Conservation (phyloP, 1,284 basidiomycete species). For the Leccinum ambiguum region DNA sequence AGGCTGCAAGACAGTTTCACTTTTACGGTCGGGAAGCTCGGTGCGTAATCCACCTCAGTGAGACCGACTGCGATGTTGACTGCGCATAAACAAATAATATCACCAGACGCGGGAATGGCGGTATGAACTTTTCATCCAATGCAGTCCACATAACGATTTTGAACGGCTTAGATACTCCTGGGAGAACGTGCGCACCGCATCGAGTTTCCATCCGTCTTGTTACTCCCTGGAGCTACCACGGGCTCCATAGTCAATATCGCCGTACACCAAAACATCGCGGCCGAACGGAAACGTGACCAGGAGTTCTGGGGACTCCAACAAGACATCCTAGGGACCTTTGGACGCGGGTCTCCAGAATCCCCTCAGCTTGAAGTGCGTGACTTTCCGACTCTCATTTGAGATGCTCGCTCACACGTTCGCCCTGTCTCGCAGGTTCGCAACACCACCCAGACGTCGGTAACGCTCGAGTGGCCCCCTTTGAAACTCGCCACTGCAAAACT, state of each 20-base stretch:
- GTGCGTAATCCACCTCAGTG: constrained; percentile 34
- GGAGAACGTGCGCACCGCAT: constrained; percentile 92
- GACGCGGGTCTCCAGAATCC: constrained; percentile 63
- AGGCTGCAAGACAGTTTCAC: constrained; percentile 54
- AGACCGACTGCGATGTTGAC: constrained; percentile 7
- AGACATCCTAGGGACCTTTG: constrained; percentile 76
- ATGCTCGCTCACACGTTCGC: not conserved
- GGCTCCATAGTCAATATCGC: constrained; percentile 98
- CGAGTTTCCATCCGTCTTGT: constrained; percentile 91
- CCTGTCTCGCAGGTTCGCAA: constrained; percentile 67
- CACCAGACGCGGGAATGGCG: constrained; percentile 78
- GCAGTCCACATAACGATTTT: too few species aligned
- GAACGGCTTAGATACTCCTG: constrained; percentile 69
- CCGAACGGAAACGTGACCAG: constrained; percentile 78
- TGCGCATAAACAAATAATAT: not conserved
- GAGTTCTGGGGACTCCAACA: constrained; percentile 85
- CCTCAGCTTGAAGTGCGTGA: constrained; percentile 64
- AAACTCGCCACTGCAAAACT: constrained; percentile 83
- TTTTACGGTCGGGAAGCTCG: constrained; percentile 74
- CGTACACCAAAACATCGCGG: constrained; percentile 76
- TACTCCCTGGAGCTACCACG: constrained; percentile 86
- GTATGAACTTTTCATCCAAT: constrained; percentile 36
- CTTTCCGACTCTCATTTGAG: constrained; percentile 1
- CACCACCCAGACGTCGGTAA: constrained; percentile 92
- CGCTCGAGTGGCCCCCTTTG: constrained; percentile 89